These are phyloP conservation scores for Limonium bicolor DNA, from an alignment of 148 eudicot species.

Conservation along the genomic window DNA sequence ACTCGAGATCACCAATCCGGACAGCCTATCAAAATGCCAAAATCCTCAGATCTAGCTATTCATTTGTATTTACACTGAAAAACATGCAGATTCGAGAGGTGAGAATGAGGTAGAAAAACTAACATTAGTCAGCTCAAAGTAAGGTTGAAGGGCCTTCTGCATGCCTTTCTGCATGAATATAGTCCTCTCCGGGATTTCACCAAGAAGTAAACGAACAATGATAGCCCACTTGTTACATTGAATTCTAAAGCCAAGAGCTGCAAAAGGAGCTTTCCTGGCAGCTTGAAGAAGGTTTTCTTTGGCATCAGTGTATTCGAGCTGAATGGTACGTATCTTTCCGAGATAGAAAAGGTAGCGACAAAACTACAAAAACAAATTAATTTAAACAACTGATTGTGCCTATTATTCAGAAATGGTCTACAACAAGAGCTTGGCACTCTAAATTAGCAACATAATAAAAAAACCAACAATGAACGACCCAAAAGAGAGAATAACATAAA, in stretches of 20 bases:
- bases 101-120: constrained; percentile 15
- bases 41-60: background rate
- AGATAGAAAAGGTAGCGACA: constrained; percentile 87
- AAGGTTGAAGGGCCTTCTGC: constrained; percentile 85
- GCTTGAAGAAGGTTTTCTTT: constrained; percentile 94
- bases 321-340: constrained; percentile 96
- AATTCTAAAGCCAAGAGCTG: constrained; percentile 92
- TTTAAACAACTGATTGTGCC: background rate
- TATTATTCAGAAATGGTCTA: background rate
- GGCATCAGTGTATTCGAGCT: constrained; percentile 94
- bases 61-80: too few species aligned
- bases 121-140: constrained; percentile 97
- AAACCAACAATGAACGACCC: background rate
- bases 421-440: background rate
- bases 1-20: constrained; percentile 83
- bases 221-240: constrained; percentile 98
- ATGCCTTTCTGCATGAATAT: constrained; percentile 97
- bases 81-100: too few species aligned
- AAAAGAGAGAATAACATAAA: background rate
- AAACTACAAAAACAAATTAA: constrained; percentile 30
- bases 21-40: constrained; percentile 48
- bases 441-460: background rate
- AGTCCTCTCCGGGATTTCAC: constrained; percentile 95
- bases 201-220: constrained; percentile 72
- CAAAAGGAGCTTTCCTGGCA: constrained; percentile 85